Evolutionary conservation across 257 asterid genomes (phyloP).

Genomic region (Perilla frutescens): DNA sequence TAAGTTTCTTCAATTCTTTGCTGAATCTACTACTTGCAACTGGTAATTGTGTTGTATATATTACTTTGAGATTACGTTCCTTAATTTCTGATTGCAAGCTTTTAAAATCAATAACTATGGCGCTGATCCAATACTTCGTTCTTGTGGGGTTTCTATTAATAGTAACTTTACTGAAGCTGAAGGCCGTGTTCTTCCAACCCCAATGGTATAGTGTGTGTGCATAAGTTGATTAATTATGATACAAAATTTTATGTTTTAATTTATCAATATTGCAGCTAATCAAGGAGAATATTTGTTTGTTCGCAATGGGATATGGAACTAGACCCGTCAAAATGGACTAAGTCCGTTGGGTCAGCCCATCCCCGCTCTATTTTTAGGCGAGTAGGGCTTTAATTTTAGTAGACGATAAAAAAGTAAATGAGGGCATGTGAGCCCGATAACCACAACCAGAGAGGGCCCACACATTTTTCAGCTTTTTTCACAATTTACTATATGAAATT

Average conservation of each 20-base stretch:
- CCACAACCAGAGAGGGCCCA: too few relatives aligned
- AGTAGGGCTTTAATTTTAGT: too few relatives aligned
- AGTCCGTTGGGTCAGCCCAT: too few relatives aligned
- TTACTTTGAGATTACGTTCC: too few relatives aligned
- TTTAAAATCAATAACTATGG: constrained; percentile 77
- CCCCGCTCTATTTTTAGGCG: too few relatives aligned
- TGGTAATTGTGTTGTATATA: too few relatives aligned
- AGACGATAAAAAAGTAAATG: too few relatives aligned
- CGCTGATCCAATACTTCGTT: constrained; percentile 75
- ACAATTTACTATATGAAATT: too few relatives aligned
- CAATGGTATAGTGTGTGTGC: constrained; percentile 56
- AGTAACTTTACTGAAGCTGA: constrained; percentile 75
- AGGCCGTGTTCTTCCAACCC: constrained; percentile 82
- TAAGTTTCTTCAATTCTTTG: not conserved
- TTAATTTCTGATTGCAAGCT: constrained; percentile 56
- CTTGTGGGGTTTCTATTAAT: constrained; percentile 76
- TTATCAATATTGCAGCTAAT: constrained; percentile 58
- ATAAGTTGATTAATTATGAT: not conserved
- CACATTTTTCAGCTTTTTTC: too few relatives aligned
- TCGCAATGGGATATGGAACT: constrained; percentile 90
- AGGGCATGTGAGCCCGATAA: too few relatives aligned
- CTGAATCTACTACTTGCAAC: not conserved
- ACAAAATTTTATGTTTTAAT: too few relatives aligned
- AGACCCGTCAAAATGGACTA: too few relatives aligned
- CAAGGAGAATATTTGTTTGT: constrained; percentile 80